Base-by-base conservation (phyloP, 768 basidiomycete genomes). In the Candolleomyces efflorescens region DNA sequence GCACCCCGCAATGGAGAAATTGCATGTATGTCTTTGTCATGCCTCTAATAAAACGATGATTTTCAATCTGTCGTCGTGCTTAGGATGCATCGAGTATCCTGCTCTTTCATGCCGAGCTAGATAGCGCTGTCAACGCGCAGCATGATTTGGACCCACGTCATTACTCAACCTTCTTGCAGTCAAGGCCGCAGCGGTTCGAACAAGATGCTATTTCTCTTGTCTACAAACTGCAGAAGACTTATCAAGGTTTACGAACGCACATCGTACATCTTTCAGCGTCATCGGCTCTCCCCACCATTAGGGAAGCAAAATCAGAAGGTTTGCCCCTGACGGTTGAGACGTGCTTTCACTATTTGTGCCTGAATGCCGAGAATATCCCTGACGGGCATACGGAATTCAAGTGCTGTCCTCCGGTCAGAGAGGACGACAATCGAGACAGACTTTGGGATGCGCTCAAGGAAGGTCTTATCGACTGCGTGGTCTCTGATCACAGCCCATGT, bases 401-500 rank as follows among this genome's bases (percentile, higher is more conserved):
- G 69, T 99, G 96, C 67, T 97, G 94, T 68, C 96, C 96, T 3
- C 97, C 96, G 4, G 90, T 99, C 60, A 84, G 96, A 46, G 82
- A 84, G 41, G 73, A 76, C 10, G 70, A 68, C 3, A 99, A 98
- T 69, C 78, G 87, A 55, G 84, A 91, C 48, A 68, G 73, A 41
- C 76, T 98, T 3, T 94, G 94, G 92, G 80, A 82, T 17, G 96
- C 91, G 1, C 73, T 98, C 57, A 70, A 81, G 54, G 89, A 88
- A 47, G 94, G 91, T 2, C 77, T 85, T 43, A 94, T 99, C 63
- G 92, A 97, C 72, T 94, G 82, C 66, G 86, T 98, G 54, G 94
- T 98, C 6, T 96, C 94, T 54, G 96, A 99, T 73, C 96, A 99
- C 68, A 94, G 92, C 61, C 95, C 95, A 15, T 98, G 95, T 70